Percentiles rank a stretch among this genome's conserved stretches.
These are phyloP conservation scores for Exophiala spinifera DNA, from an alignment of 2,329 filamentous ascomycete genomes.

Conservation along the genomic window DNA sequence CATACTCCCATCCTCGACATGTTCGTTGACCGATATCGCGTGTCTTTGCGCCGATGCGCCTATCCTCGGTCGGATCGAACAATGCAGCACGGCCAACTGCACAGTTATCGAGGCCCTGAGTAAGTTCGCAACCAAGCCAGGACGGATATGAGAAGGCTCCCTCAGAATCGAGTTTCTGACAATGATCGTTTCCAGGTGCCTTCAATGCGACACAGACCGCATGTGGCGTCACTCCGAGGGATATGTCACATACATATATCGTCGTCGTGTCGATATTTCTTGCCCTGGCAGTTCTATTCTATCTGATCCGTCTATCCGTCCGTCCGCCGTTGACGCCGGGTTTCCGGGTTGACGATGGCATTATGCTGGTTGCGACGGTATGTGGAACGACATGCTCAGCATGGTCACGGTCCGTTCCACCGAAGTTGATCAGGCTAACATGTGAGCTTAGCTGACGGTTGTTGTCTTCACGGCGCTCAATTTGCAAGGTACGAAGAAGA, in stretches of 20 bases:
- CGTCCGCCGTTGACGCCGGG: not conserved
- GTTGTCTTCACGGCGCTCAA: constrained; percentile 5
- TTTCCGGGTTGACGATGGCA: constrained; percentile 3
- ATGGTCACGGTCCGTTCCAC: too few species aligned
- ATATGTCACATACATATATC: not conserved
- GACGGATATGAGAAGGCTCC: not conserved
- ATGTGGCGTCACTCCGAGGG: not conserved
- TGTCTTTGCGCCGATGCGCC: constrained; percentile 32
- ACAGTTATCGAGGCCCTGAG: constrained; percentile 31
- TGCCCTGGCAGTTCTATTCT: constrained; percentile 1
- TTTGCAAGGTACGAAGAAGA: constrained; percentile 46
- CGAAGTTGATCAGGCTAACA: not conserved
- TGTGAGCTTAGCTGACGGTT: not conserved
- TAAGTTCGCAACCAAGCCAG: constrained; percentile 3
- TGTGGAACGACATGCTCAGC: not conserved
- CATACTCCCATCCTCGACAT: constrained; percentile 8
- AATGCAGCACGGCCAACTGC: constrained; percentile 33
- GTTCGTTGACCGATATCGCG: constrained; percentile 28
- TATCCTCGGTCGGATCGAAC: constrained; percentile 28
- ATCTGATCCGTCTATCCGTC: not conserved
- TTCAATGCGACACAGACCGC: not conserved
- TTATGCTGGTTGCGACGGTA: constrained; percentile 12
- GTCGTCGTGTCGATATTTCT: constrained; percentile 2
- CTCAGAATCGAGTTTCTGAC: not conserved
- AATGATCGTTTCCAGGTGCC: not conserved